Base-by-base conservation (phyloP, 2,329 filamentous ascomycete species). In the Xylariaceae sp. region DNA sequence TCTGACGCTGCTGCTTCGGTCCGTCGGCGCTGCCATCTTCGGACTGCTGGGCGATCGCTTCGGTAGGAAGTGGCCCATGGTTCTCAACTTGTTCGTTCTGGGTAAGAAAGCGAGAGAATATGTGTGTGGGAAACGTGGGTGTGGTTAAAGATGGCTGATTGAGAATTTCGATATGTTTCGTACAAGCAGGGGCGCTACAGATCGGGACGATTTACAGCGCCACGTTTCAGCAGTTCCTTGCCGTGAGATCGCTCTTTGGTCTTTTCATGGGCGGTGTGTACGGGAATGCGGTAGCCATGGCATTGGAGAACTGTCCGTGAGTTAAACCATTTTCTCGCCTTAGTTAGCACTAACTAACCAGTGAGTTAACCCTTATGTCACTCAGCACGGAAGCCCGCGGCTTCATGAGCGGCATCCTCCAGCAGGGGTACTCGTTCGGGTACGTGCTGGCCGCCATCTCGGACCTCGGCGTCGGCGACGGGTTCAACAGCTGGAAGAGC, bases 31-130 rank as follows among this genome's bases (percentile, higher is more conserved):
- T 3, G 81, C 82, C 14, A 55, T 76, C 55, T 92, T 94, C 48
- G 87, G 87, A 42, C 66, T 90, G 15, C 78, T 83, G 1, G 83
- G 84, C 48, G 87, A 94, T 62, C 79, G 79, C 49, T 92, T 78
- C 59, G 87, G 87, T 5, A 76, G 86, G 39, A 90, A 89, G 64
- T 87, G 83, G 81, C 85, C 85, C 31, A 86, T 89, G 81, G 81
- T 89, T 7, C 52, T 78, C 52, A 90, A 90, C 68, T 85, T 89
- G 78, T 67, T 88, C 42, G 64, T 87, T 16, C 69, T 86, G 3
- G 80, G 80, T 59, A 48, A 14, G 43, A 9, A 11, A 19, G 15
- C n/a, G n/a, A n/a, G n/a, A n/a, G n/a, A 13, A 1, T 13, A 9
- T 9, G 11, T 16, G 23, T 14, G 9, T 9, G 18, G n/a, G 5